Base-by-base conservation (phyloP, 2,329 filamentous ascomycete genomes). In the Aureobasidium sp. region DNA sequence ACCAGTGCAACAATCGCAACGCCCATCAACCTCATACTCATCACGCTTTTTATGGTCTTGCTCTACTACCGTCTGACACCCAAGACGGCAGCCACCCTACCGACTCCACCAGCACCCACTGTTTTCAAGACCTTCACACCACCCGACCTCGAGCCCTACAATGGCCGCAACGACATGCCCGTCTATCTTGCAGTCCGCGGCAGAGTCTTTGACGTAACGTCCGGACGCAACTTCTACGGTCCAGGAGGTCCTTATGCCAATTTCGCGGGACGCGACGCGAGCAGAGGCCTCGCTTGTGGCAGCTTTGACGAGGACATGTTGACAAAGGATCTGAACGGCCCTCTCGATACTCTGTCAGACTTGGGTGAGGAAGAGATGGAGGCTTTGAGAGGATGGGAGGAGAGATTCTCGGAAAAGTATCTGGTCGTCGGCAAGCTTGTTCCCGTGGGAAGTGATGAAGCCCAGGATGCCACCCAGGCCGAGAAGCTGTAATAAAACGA, bases 221-320 rank as follows among this genome's bases (percentile, higher is more conserved):
- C 85, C 15, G 93, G 94, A 25, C 84, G 87, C 69, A 92, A 95
- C 78, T 97, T 97, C 75, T 99, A 99, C 76, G 94, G 94, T 4
- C 94, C 94, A 21, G 92, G 91, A 13, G 93, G 93, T 0, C 91
- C 93, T 1, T 99, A 99, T 74, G 86, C 87, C 73, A 97, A 97
- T 77, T 99, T 99, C 71, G 94, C 94, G 0, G 94, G 94, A 0
- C 81, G 92, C 40, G 94, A 99, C 74, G 94, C 94, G 21, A 90
- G 84, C 65, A 82, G 93, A 57, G 94, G 94, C 0, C 77, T 99
- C 62, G 93, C 94, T 1, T 89, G 84, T 73, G 90, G 92, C 62
- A 95, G 90, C 77, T 97, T 99, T 73, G 94, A 96, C 71, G 84
- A 89, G 78, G 88, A 92, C 7, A 95, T 97, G 91, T 77, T 97